Evolutionary conservation across 2,329 filamentous ascomycete genomes (phyloP).

Genomic region (Fonsecaea pugnacius): DNA sequence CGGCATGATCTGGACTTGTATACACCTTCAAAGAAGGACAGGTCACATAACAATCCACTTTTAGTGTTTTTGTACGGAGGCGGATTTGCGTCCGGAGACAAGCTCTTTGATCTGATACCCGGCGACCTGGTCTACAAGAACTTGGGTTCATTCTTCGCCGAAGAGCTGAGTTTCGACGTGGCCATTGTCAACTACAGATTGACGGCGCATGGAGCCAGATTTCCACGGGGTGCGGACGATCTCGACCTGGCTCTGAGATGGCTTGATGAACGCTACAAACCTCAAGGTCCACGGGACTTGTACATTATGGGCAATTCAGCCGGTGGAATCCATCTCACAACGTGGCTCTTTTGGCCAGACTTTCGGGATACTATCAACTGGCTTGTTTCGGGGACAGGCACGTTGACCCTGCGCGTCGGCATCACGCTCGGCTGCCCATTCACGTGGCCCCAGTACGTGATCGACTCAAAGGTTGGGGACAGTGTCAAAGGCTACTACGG

Average conservation of each 20-base stretch:
- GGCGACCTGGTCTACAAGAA: neutral
- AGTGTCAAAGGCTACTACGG: neutral
- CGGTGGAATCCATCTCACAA: neutral
- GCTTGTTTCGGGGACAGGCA: neutral
- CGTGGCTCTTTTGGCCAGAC: neutral
- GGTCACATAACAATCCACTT: neutral
- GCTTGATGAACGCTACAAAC: neutral
- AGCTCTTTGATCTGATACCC: neutral
- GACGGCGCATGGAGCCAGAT: neutral
- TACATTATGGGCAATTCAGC: neutral
- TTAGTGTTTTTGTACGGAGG: neutral
- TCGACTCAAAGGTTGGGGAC: neutral
- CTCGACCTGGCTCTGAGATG: neutral
- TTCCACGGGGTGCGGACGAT: neutral
- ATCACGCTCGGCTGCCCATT: neutral
- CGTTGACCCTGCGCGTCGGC: neutral
- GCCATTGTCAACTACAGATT: neutral
- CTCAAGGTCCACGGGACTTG: neutral
- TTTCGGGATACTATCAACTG: neutral
- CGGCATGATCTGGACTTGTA: neutral
- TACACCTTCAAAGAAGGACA: neutral
- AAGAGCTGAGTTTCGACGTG: neutral
- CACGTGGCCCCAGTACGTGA: neutral
- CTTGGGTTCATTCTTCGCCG: neutral
- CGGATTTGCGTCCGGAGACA: constrained; percentile 4